Evolutionary conservation across 257 asterid species (phyloP).

Genomic region (Solanum chilense): DNA sequence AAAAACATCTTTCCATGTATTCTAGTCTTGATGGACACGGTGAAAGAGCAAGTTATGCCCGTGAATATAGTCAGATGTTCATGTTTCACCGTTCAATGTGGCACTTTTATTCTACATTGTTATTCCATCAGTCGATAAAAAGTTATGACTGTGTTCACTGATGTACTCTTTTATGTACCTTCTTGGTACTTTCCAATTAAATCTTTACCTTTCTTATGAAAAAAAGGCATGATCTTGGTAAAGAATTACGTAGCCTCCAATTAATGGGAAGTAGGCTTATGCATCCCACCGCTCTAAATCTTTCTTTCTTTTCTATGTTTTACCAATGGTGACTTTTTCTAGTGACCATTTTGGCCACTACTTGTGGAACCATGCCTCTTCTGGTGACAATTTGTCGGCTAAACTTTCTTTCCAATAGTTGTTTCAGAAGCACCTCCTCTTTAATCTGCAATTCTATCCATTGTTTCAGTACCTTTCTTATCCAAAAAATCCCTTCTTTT

Average conservation of each 20-base stretch:
- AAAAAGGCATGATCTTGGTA: background rate
- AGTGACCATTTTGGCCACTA: background rate
- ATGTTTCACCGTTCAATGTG: background rate
- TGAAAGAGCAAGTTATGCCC: background rate
- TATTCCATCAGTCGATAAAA: background rate
- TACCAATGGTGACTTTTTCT: background rate
- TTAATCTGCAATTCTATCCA: background rate
- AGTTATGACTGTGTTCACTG: background rate
- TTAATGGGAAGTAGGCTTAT: background rate
- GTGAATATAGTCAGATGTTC: background rate
- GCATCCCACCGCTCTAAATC: background rate
- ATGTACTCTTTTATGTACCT: background rate
- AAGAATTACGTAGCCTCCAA: background rate
- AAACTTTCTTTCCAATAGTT: background rate
- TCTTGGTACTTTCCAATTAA: background rate
- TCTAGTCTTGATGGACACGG: background rate
- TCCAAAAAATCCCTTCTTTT: background rate
- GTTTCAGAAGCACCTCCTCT: background rate
- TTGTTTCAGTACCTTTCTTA: background rate
- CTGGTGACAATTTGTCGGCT: background rate
- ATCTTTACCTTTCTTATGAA: background rate
- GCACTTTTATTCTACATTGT: background rate
- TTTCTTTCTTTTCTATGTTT: background rate
- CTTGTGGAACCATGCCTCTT: background rate
- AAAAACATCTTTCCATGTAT: background rate